Evolutionary conservation across 2,329 filamentous ascomycete genomes (phyloP).

Genomic region (Fusarium torulosum): DNA sequence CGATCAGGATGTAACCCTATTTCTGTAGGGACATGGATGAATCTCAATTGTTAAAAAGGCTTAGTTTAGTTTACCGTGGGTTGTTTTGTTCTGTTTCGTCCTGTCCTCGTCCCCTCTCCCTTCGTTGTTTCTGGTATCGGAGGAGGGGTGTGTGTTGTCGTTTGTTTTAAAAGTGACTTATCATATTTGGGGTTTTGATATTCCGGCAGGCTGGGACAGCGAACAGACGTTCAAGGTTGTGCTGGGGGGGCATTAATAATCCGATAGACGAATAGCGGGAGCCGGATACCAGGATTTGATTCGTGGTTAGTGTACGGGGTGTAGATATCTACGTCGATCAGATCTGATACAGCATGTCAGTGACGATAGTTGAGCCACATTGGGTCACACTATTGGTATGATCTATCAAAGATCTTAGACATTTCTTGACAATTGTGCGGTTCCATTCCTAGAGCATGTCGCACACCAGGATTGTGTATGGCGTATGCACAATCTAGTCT

Average conservation of each 20-base stretch:
- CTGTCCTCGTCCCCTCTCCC: conserved; percentile 26
- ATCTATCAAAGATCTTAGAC: conserved; percentile 20
- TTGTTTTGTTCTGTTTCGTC: conserved; percentile 17
- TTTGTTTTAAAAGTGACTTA: conserved; percentile 33
- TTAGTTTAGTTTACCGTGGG: conserved; percentile 4
- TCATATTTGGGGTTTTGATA: conserved; percentile 39
- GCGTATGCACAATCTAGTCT: conserved; percentile 3
- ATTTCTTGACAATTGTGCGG: conserved; percentile 14
- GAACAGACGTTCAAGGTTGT: conserved; percentile 37
- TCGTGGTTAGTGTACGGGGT: conserved; percentile 30
- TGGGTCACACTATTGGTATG: conserved; percentile 11
- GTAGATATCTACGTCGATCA: conserved; percentile 33
- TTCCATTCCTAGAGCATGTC: background rate
- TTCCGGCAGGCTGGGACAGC: conserved; percentile 39
- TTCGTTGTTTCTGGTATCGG: conserved; percentile 5
- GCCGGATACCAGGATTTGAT: conserved; percentile 35
- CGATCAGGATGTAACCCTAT: conserved; percentile 40
- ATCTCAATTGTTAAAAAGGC: conserved; percentile 18
- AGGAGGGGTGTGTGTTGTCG: conserved; percentile 27
- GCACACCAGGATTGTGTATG: conserved; percentile 3
- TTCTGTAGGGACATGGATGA: conserved; percentile 28
- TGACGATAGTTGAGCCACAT: conserved; percentile 25
- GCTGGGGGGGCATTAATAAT: conserved; percentile 31
- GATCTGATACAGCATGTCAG: conserved; percentile 33
- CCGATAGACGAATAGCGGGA: conserved; percentile 42